Conservation (phyloP, 106 monocot genomes). For the Dendrobium chrysotoxum region DNA sequence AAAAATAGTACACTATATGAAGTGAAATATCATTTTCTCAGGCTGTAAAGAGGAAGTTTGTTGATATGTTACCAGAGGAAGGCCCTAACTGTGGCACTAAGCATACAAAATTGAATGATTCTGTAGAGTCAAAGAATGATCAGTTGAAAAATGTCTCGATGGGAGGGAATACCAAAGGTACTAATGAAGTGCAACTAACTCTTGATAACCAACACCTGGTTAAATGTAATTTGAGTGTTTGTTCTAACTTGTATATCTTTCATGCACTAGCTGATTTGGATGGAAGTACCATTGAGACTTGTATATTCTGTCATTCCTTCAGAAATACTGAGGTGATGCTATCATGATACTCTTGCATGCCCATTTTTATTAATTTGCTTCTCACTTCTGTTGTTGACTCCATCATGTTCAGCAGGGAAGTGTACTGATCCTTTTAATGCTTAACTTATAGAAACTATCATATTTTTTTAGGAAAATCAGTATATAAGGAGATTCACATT, state of each 20-base stretch:
- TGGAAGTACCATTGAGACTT: constrained; percentile 7
- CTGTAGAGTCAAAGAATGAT: constrained; percentile 4
- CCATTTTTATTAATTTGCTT: background rate
- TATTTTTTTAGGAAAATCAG: background rate
- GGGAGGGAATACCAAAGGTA: background rate
- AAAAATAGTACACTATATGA: background rate
- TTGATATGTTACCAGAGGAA: background rate
- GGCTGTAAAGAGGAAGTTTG: background rate
- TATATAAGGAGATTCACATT: background rate
- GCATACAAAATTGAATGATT: background rate
- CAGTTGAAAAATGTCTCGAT: constrained; percentile 8
- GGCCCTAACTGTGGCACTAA: background rate
- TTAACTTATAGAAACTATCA: background rate
- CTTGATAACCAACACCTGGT: background rate
- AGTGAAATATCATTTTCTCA: background rate
- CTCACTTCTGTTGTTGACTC: background rate
- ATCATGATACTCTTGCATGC: background rate
- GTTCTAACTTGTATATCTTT: constrained; percentile 4
- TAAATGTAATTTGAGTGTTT: constrained; percentile 1
- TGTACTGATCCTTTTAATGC: background rate
- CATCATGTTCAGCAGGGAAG: background rate
- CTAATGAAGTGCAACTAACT: background rate
- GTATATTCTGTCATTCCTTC: constrained; percentile 23
- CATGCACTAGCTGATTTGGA: background rate
- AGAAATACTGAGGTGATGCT: constrained; percentile 13